These are phyloP conservation scores for Penicillium waksmanii DNA, from an alignment of 495 filamentous ascomycete genomes.

Conservation along the genomic window DNA sequence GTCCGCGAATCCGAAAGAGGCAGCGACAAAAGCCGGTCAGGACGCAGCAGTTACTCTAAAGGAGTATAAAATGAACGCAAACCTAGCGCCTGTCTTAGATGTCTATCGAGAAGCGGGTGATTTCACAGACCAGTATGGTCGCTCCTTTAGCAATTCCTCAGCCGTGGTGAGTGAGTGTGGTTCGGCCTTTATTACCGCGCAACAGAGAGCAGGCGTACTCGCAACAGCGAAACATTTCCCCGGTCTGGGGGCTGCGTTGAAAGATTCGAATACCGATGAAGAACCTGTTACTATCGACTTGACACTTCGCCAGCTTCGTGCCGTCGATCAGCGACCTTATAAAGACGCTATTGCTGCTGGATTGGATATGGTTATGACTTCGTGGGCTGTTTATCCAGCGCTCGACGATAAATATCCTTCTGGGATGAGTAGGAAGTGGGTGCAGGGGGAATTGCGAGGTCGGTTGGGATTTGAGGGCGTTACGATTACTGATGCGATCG, in stretches of 20 bases:
- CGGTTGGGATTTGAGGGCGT: slow-evolving; percentile 38
- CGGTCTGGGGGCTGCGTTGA: slow-evolving; percentile 30
- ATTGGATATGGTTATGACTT: slow-evolving; percentile 41
- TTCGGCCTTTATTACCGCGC: slow-evolving; percentile 31
- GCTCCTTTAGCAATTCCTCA: slow-evolving; percentile 35
- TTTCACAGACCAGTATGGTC: slow-evolving; percentile 32
- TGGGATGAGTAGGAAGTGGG: slow-evolving; percentile 35
- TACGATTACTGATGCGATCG: slow-evolving; percentile 41
- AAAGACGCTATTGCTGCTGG: slow-evolving; percentile 31
- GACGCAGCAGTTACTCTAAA: slow-evolving; percentile 27
- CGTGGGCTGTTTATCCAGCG: slow-evolving; percentile 40
- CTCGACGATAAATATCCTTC: slow-evolving; percentile 34
- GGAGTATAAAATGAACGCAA: slow-evolving; percentile 32
- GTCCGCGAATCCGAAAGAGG: slow-evolving; percentile 19
- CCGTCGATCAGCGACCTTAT: slow-evolving; percentile 34
- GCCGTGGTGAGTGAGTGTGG: slow-evolving; percentile 28
- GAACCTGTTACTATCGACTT: slow-evolving; percentile 35
- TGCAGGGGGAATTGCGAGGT: slow-evolving; percentile 33
- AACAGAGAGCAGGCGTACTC: slow-evolving; percentile 37
- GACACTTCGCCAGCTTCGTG: slow-evolving; percentile 25
- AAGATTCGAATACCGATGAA: slow-evolving; percentile 33
- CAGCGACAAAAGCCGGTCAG: slow-evolving; percentile 30
- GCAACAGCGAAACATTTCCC: slow-evolving; percentile 42
- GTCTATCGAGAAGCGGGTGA: slow-evolving; percentile 35
- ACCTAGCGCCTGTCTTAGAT: slow-evolving; percentile 37